phyloP scores from a whole-genome alignment of 805 yeast genomes.

The Starmera pachycereana region DNA sequence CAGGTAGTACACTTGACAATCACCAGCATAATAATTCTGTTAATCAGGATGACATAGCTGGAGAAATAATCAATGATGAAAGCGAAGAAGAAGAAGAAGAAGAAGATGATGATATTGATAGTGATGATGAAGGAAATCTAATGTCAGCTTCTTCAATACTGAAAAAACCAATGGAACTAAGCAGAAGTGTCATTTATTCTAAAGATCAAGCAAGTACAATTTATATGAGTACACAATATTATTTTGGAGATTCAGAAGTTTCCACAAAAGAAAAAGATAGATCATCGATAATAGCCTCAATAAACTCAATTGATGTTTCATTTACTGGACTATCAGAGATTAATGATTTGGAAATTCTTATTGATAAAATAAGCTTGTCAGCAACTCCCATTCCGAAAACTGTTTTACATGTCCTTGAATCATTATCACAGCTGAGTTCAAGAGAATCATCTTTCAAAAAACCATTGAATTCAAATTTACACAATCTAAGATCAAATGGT shows the following conservation, averaged over 20 bases:
- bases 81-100: constrained; percentile 11
- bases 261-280: constrained; percentile 4
- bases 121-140: constrained; percentile 13
- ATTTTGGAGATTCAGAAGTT: constrained; percentile 23
- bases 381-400: constrained; percentile 25
- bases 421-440: constrained; percentile 8
- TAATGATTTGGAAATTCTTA: constrained; percentile 22
- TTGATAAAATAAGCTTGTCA: constrained; percentile 30
- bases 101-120: constrained; percentile 12
- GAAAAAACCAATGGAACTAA: constrained; percentile 18
- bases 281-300: constrained; percentile 11
- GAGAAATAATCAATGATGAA: constrained; percentile 1
- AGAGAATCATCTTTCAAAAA: neutral
- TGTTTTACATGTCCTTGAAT: constrained; percentile 16
- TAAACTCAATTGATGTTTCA: constrained; percentile 26
- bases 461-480: neutral
- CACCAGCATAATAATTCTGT: constrained; percentile 13
- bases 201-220: constrained; percentile 61
- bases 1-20: no score
- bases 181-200: constrained; percentile 54
- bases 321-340: constrained; percentile 37
- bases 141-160: constrained; percentile 23
- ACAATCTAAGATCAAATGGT: neutral
- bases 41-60: constrained; percentile 7
- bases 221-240: constrained; percentile 74